Evolutionary conservation across 78 protist genomes (phyloP).

Genomic region (Trichosphaerium sp.): DNA sequence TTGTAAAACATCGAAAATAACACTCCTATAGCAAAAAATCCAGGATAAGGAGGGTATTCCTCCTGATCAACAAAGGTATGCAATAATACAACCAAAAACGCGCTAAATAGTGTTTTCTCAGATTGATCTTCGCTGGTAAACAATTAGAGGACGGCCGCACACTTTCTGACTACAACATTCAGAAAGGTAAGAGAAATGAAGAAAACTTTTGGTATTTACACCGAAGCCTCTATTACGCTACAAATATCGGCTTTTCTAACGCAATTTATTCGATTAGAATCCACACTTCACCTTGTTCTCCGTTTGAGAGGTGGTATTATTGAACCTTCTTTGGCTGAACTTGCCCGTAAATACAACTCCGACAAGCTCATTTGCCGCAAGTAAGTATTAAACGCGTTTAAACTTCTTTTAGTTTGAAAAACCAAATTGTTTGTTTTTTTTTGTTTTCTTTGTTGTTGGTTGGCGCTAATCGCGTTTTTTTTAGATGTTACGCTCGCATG

Average conservation of each 20-base stretch:
- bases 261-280: too few species aligned
- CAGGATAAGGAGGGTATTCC: too few species aligned
- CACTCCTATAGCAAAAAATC: too few species aligned
- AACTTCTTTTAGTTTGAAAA: too few species aligned
- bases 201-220: too few species aligned
- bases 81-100: too few species aligned
- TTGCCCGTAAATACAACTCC: constrained; percentile 94
- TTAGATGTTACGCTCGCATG: constrained; percentile 97
- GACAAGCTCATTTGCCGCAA: constrained; percentile 96
- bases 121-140: constrained; percentile 88
- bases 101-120: too few species aligned
- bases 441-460: neutral
- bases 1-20: too few species aligned
- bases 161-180: constrained; percentile 84
- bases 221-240: too few species aligned
- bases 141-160: constrained; percentile 91
- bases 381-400: constrained; percentile 14
- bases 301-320: constrained; percentile 96
- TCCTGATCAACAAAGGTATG: too few species aligned
- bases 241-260: too few species aligned
- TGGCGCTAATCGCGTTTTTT: neutral
- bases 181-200: too few species aligned
- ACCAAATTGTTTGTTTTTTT: neutral
- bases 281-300: constrained; percentile 92
- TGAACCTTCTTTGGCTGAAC: constrained; percentile 93